Evolutionary conservation across 257 asterid species (phyloP), one percentile per base, ranked within the genome.

Genomic region (Orobanche coerulescens): DNA sequence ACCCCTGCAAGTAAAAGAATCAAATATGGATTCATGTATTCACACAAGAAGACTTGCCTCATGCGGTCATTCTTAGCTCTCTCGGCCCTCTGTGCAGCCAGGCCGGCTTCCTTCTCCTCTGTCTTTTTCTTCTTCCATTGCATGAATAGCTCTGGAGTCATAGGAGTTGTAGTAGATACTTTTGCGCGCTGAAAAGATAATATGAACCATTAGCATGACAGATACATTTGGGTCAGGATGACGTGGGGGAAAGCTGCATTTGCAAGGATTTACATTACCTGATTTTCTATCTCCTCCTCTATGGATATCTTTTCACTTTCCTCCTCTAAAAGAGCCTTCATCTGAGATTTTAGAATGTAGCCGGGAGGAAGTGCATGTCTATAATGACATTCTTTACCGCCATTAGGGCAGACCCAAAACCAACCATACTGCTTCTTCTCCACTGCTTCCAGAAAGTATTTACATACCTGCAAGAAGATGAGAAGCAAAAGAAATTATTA

Each of bases 321-420:
- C 81, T 86, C 97, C 69, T 89, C 95, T 63, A 93, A 63, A 60
- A 93, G 80, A 64, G 97, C 98, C 78, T 93, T 93, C 95, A 93
- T 93, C 80, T 93, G 98, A 56, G 98, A 89, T 70, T 89, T 89
- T 42, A 93, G 73, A 71, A 93, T 36, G 68, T 89, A 93, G 50
- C 97, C 97, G 33, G 97, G 96, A 70, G 98, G 98, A 67, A 93
- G 95, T 19, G 98, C 96, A 56, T 88, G 98, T 65, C 98, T 74
- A 78, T 91, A 91, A 15, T 82, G 94, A 71, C 98, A 91, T 2
- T 87, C 95, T 72, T 83, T 78, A 69, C 85, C 80, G 43, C 98
- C 97, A 76, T 93, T 93, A 40, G 98, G 98, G 70, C 97, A 93
- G 58, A 20, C 79, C 98, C 98, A 93, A 75, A 93, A 89, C 95